phyloP scores from a whole-genome alignment of 768 basidiomycete genomes.

The Tulasnella sp. region DNA sequence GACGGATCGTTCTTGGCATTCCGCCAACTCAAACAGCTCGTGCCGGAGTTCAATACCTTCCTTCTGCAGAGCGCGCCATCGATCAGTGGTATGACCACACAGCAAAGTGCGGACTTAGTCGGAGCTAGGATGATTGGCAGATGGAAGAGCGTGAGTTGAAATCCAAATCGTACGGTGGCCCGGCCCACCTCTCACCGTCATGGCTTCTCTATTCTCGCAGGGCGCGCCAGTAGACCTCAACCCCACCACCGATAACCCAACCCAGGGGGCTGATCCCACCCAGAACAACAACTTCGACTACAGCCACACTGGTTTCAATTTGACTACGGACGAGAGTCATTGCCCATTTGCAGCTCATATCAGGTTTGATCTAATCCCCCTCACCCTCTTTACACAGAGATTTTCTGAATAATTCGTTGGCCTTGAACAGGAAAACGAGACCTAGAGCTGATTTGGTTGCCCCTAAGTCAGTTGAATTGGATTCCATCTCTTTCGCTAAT shows the following conservation, averaged over 20 bases:
- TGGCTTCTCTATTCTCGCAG: too few species aligned
- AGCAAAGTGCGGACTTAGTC: not conserved
- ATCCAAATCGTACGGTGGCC: not conserved
- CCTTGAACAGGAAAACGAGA: too few species aligned
- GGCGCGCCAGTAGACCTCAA: not conserved
- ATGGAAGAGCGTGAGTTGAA: not conserved
- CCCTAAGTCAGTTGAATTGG: too few species aligned
- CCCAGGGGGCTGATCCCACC: not conserved
- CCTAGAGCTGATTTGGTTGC: too few species aligned
- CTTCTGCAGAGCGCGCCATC: not conserved
- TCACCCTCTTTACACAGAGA: too few species aligned
- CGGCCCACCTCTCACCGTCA: too few species aligned
- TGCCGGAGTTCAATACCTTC: not conserved
- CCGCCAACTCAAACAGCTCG: conserved; percentile 3
- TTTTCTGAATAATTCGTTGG: too few species aligned
- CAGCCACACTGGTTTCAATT: too few species aligned
- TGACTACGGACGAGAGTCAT: not conserved
- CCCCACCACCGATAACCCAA: not conserved
- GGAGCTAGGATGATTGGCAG: not conserved
- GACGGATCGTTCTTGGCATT: conserved; percentile 4
- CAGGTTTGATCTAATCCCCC: not conserved
- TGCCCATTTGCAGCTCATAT: not conserved
- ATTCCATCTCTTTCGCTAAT: too few species aligned
- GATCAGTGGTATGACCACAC: not conserved
- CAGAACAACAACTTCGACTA: conserved; percentile 6